Base-by-base conservation (phyloP, 805 yeast species). In the Nakazawaea populi region DNA sequence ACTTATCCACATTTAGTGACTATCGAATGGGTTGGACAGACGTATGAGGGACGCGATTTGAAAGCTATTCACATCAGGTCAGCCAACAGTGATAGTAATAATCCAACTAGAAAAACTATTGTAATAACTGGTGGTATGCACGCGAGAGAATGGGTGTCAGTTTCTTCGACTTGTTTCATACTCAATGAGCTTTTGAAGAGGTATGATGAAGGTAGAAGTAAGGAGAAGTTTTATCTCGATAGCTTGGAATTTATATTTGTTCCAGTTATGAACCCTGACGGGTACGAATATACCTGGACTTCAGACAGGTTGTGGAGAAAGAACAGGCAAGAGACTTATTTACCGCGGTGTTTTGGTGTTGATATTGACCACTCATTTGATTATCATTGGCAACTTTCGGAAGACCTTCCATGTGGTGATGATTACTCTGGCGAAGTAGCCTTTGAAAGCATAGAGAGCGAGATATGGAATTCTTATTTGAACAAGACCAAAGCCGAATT, bases 231-330 rank as follows among this genome's bases (percentile, higher is more conserved):
- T 34, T 80, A 71, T 53, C 65, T 89, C 53, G 70, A 82, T 44
- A 68, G 80, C 43, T 65, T 88, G 52, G 92, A 89, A 59, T 86
- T 87, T 58, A 64, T 87, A 35, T 82, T 90, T 56, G 74, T 89
- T 32, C 97, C 97, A 0, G 87, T 89, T 10, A 77, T 83, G 65
- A 90, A 90, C 61, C 96, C 96, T 1, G 97, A 90, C 67, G 97
- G 97, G 0, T 90, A 90, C 63, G 87, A 74, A 11, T 85, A 86
- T 63, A 74, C 95, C 2, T 90, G 97, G 96, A 74, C 72, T 2
- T 61, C 69, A 30, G 96, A 90, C 63, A 71, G 97, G 51, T 69
- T 90, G 53, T 90, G 97, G 97, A 72, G 94, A 44, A 90, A 90
- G 61, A 90, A 89, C 66, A 75, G 96, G 54, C 97, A 90, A 66